Evolutionary conservation across 2,329 filamentous ascomycete genomes (phyloP).

Genomic region (Talaromyces pinophilus): DNA sequence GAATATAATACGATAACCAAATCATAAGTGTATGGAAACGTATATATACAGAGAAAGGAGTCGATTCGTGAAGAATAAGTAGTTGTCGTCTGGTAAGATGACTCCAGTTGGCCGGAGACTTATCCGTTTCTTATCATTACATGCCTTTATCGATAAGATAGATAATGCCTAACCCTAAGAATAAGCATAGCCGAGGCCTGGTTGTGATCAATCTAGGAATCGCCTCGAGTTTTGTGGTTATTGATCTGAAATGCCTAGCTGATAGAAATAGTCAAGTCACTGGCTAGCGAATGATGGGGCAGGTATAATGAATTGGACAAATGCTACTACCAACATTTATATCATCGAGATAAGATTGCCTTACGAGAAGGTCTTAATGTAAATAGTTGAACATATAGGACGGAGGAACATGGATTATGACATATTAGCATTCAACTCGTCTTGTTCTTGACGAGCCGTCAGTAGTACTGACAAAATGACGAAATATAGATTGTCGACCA

Average conservation of each 20-base stretch:
- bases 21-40: background rate
- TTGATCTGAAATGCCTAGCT: background rate
- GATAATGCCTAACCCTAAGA: background rate
- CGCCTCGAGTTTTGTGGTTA: background rate
- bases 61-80: background rate
- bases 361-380: background rate
- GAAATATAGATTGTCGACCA: background rate
- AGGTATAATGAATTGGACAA: no score
- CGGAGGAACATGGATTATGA: background rate
- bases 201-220: background rate
- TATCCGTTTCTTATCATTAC: background rate
- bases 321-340: background rate
- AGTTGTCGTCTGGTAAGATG: background rate
- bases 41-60: background rate
- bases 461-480: background rate
- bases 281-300: background rate
- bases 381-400: background rate
- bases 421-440: background rate
- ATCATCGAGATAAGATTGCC: background rate
- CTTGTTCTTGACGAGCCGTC: background rate
- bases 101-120: slow-evolving; percentile 3
- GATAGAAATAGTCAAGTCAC: background rate
- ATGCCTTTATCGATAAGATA: background rate
- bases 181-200: background rate
- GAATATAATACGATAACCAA: background rate